phyloP scores from a whole-genome alignment of 208 protist species.

The Wallacemonas sp. region DNA sequence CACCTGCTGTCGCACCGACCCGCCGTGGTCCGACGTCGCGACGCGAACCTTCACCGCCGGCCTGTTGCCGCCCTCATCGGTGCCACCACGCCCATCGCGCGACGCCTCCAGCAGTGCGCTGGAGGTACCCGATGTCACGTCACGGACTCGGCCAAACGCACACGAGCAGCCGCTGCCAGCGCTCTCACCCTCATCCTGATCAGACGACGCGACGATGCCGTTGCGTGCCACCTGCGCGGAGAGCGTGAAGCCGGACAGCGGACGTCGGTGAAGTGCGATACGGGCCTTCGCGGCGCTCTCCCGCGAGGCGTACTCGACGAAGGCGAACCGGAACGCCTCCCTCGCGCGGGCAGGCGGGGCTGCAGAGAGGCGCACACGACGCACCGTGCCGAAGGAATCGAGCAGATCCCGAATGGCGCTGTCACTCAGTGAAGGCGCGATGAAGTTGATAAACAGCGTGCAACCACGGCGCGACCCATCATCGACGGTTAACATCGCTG shows the following conservation, averaged over 20 bases:
- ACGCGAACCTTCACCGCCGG: too few relatives aligned
- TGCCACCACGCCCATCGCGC: too few relatives aligned
- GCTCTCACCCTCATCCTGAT: background rate
- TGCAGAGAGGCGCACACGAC: constrained; percentile 32
- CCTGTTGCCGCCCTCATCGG: too few relatives aligned
- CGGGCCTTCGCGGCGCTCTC: constrained; percentile 2
- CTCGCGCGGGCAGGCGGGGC: background rate
- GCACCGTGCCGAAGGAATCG: constrained; percentile 25
- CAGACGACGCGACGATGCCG: background rate
- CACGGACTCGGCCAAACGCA: background rate
- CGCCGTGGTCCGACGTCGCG: too few relatives aligned
- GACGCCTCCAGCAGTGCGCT: too few relatives aligned
- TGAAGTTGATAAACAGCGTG: constrained; percentile 35
- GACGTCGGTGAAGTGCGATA: background rate
- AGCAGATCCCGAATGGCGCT: constrained; percentile 26
- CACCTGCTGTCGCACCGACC: too few relatives aligned
- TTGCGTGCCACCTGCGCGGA: background rate
- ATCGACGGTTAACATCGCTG: too few relatives aligned
- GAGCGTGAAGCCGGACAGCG: background rate
- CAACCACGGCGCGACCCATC: constrained; percentile 10
- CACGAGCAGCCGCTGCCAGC: background rate
- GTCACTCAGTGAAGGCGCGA: constrained; percentile 15
- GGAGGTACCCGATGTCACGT: too few relatives aligned
- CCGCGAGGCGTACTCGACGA: constrained; percentile 43
- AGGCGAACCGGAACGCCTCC: constrained; percentile 32